These are phyloP conservation scores for Ceratonia siliqua DNA, from an alignment of 306 rosid genomes.

Conservation along the genomic window DNA sequence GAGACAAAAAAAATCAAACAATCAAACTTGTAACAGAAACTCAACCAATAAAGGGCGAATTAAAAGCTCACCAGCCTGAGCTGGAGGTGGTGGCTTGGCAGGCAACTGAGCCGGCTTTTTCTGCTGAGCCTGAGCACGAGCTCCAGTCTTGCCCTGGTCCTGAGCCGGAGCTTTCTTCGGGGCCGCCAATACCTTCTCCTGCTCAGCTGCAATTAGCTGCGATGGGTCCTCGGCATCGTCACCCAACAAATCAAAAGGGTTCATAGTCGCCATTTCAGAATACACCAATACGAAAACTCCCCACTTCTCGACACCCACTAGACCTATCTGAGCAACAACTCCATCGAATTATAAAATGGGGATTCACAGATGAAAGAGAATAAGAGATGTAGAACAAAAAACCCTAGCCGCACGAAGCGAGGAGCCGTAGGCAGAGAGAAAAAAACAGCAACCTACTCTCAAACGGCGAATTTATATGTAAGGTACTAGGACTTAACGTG, in stretches of 20 bases:
- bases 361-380: slow-evolving; percentile 20
- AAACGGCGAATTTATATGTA: slow-evolving; percentile 27
- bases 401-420: slow-evolving; percentile 26
- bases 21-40: neutral
- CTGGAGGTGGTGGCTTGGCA: slow-evolving; percentile 64
- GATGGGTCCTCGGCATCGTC: slow-evolving; percentile 77
- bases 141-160: slow-evolving; percentile 36
- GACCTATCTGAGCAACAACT: slow-evolving; percentile 36
- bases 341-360: slow-evolving; percentile 31
- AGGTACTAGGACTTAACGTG: no score
- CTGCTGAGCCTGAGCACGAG: slow-evolving; percentile 27
- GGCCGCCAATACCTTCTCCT: slow-evolving; percentile 33
- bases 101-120: slow-evolving; percentile 58
- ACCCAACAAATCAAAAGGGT: slow-evolving; percentile 75
- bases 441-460: slow-evolving; percentile 22
- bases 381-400: neutral
- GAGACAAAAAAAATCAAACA: neutral
- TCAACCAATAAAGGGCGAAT: neutral
- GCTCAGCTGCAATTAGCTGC: slow-evolving; percentile 51
- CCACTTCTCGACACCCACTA: slow-evolving; percentile 3
- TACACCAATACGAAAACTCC: slow-evolving; percentile 12
- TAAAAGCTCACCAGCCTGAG: slow-evolving; percentile 59
- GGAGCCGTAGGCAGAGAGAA: neutral
- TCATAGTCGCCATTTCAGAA: slow-evolving; percentile 57
- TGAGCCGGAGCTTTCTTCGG: slow-evolving; percentile 40